These are phyloP conservation scores for Colletotrichum endophyticum DNA, from an alignment of 2,329 filamentous ascomycete genomes.

Conservation along the genomic window DNA sequence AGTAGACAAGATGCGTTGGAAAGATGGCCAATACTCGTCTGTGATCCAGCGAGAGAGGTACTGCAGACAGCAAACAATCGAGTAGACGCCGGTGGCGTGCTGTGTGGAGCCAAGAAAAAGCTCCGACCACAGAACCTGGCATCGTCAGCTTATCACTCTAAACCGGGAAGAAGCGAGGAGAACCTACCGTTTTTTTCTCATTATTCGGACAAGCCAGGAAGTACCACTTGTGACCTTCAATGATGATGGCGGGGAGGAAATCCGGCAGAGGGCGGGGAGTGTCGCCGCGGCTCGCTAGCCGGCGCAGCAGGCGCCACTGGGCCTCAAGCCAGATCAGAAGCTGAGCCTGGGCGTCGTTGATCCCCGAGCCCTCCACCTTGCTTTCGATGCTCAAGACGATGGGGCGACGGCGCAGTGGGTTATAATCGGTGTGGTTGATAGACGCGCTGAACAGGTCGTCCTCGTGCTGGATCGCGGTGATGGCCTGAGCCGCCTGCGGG, in stretches of 20 bases:
- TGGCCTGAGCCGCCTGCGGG: background rate
- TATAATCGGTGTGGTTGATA: background rate
- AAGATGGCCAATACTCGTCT: background rate
- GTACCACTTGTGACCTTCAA: background rate
- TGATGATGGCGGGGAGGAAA: background rate
- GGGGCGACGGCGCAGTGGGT: background rate
- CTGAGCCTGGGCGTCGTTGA: background rate
- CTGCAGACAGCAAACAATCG: background rate
- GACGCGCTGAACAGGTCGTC: background rate
- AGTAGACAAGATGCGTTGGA: background rate
- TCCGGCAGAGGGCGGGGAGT: background rate
- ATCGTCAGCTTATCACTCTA: background rate
- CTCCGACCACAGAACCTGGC: background rate
- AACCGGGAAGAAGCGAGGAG: background rate
- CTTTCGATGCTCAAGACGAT: background rate
- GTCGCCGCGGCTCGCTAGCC: background rate
- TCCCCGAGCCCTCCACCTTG: background rate
- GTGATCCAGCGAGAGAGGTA: background rate
- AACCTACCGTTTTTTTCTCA: background rate
- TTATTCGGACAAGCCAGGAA: background rate
- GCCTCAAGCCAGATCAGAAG: background rate
- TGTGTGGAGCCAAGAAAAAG: background rate
- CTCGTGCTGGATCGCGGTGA: background rate
- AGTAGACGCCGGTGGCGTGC: background rate
- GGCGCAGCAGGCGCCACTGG: background rate